Conservation (phyloP, 2,329 filamentous ascomycete genomes). For the Celoporthe dispersa region DNA sequence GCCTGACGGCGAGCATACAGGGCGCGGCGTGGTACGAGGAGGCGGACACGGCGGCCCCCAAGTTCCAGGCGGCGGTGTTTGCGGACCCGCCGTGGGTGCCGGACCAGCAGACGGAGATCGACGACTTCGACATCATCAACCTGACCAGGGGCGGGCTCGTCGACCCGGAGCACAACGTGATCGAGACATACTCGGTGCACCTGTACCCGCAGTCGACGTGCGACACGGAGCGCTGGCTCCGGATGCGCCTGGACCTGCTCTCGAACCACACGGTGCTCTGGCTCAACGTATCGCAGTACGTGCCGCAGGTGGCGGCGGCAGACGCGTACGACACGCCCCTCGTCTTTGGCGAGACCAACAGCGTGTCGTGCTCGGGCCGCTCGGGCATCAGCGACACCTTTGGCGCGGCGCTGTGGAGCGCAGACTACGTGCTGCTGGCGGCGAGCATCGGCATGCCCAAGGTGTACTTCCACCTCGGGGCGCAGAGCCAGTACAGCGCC, state of each 20-base stretch:
- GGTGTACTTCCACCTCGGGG: constrained; percentile 48
- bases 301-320: constrained; percentile 34
- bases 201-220: constrained; percentile 41
- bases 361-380: constrained; percentile 43
- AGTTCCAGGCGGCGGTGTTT: constrained; percentile 41
- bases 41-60: constrained; percentile 32
- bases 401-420: constrained; percentile 53
- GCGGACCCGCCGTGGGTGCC: constrained; percentile 42
- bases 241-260: constrained; percentile 40
- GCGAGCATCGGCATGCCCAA: constrained; percentile 41
- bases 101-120: constrained; percentile 43
- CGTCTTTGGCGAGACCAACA: constrained; percentile 54
- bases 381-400: constrained; percentile 51
- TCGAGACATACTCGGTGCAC: constrained; percentile 36
- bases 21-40: constrained; percentile 38
- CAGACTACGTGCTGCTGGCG: constrained; percentile 48
- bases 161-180: constrained; percentile 29
- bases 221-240: constrained; percentile 36
- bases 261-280: constrained; percentile 36
- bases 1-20: constrained; percentile 39
- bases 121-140: constrained; percentile 43
- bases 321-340: constrained; percentile 41
- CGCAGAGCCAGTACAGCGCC: constrained; percentile 26
- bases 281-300: constrained; percentile 39
- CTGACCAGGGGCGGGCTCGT: constrained; percentile 34